phyloP scores from a whole-genome alignment of 2,329 filamentous ascomycete genomes.

The Botryotinia convoluta region DNA sequence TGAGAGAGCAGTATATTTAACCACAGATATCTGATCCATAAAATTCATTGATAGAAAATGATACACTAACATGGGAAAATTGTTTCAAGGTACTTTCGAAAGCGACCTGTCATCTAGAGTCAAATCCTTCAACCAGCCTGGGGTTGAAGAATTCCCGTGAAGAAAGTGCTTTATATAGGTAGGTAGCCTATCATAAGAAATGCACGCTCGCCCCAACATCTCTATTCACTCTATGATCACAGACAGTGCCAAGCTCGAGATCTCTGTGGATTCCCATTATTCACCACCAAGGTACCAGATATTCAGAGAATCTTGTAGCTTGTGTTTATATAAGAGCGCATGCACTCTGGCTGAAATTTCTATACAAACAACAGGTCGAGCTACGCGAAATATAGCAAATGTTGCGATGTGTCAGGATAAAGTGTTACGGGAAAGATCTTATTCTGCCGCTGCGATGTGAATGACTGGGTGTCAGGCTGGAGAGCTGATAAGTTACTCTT shows the following conservation, averaged over 20 bases:
- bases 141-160: fast-evolving
- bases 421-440: fast-evolving
- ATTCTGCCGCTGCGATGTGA: fast-evolving
- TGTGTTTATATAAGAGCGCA: neutral
- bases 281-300: neutral
- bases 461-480: neutral
- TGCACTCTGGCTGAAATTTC: neutral
- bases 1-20: neutral
- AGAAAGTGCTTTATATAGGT: neutral
- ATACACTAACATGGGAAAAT: neutral
- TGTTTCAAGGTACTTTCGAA: neutral
- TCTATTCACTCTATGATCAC: neutral
- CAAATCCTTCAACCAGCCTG: fast-evolving
- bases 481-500: fast-evolving
- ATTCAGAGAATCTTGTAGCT: neutral
- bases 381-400: neutral
- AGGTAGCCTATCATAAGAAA: neutral
- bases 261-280: neutral
- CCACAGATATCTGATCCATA: neutral
- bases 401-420: neutral
- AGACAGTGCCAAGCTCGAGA: neutral
- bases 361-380: neutral
- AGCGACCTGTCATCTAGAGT: fast-evolving
- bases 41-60: neutral
- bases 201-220: fast-evolving